Evolutionary conservation across 352 stramenopile species (phyloP).

Genomic region (Elongisporangium anandrum): DNA sequence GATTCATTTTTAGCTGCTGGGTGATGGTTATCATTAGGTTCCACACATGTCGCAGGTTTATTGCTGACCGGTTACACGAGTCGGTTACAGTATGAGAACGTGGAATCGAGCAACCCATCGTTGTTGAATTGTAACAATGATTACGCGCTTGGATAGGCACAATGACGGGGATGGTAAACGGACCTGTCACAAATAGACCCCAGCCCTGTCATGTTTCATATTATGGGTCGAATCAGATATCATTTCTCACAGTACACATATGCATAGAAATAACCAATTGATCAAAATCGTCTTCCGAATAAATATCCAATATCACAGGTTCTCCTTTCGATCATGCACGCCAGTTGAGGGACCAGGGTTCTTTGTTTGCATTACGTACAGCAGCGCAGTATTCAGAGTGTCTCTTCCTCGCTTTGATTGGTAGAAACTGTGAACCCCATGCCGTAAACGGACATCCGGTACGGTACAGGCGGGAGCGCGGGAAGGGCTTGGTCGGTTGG

Average conservation of each 20-base stretch:
- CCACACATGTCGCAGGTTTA: background rate
- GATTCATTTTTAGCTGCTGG: background rate
- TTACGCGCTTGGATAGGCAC: background rate
- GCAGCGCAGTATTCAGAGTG: background rate
- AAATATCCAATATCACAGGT: background rate
- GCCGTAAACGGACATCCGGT: background rate
- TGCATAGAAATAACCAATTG: background rate
- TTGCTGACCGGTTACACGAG: background rate
- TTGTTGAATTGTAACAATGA: background rate
- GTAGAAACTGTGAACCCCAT: background rate
- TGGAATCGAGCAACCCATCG: background rate
- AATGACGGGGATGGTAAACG: background rate
- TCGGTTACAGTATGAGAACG: background rate
- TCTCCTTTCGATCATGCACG: background rate
- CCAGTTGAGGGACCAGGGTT: background rate
- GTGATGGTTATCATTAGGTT: background rate
- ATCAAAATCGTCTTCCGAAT: background rate
- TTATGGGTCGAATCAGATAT: background rate
- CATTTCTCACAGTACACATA: background rate
- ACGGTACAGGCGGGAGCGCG: background rate
- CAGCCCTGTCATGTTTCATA: background rate
- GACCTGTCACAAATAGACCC: background rate
- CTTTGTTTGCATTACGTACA: background rate
- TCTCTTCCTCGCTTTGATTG: background rate
- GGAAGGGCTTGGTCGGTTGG: background rate